These are phyloP conservation scores for Paracoccidioides lutzii DNA, from an alignment of 2,329 filamentous ascomycete species.

Conservation along the genomic window DNA sequence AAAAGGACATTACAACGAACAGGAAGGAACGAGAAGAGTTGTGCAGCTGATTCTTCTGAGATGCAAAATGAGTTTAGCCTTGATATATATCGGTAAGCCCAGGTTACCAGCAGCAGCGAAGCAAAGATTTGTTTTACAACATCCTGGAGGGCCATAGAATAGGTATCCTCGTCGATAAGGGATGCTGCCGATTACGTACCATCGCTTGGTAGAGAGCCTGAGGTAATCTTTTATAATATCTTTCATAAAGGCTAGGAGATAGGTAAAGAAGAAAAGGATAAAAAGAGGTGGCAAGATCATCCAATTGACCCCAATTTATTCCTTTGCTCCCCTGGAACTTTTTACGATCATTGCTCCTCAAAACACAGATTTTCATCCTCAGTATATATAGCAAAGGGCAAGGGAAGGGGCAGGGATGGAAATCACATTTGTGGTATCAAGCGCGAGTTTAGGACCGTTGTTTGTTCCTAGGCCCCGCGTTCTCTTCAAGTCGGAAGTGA, in stretches of 20 bases:
- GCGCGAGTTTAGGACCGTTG: too few species aligned
- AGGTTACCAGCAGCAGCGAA: constrained; percentile 59
- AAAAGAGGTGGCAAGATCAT: too few species aligned
- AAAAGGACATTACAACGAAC: constrained; percentile 59
- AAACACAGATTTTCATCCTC: too few species aligned
- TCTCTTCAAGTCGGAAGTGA: too few species aligned
- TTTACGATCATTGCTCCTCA: too few species aligned
- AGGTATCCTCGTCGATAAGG: constrained; percentile 77
- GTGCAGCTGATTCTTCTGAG: constrained; percentile 52
- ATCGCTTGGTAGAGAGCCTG: constrained; percentile 43
- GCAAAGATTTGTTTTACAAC: constrained; percentile 62
- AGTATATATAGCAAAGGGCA: too few species aligned
- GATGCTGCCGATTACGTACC: constrained; percentile 72
- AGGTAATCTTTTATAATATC: constrained; percentile 45
- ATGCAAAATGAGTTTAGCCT: constrained; percentile 51
- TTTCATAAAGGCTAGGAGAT: constrained; percentile 38
- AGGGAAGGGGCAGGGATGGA: too few species aligned
- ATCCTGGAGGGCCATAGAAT: constrained; percentile 67
- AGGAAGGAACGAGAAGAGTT: constrained; percentile 54
- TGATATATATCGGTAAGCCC: constrained; percentile 58
- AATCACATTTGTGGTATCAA: too few species aligned
- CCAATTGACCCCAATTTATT: too few species aligned
- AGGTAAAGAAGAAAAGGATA: constrained; percentile 23
- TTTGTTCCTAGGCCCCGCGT: too few species aligned
- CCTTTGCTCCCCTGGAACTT: too few species aligned